Base-by-base conservation (phyloP, 2,329 filamentous ascomycete species). In the Microsporum audouinii region DNA sequence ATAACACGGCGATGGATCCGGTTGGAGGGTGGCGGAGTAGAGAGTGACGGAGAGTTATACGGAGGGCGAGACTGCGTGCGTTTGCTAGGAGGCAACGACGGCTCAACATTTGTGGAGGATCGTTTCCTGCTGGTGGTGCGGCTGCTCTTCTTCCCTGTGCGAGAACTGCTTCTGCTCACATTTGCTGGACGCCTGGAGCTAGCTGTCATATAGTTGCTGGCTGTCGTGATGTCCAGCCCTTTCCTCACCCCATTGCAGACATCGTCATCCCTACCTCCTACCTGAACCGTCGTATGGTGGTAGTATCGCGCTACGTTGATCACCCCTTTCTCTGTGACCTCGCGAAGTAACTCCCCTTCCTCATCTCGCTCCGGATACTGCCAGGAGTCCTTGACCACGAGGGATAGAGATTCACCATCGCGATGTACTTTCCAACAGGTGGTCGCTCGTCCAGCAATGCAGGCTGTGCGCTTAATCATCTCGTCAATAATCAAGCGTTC, bases 381-480 rank as follows among this genome's bases (percentile, higher is more conserved):
- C 68, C 67, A 71, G 23, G 65, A 71, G 58, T 71, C 69, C 60
- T 69, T 63, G 57, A 63, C 23, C 38, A 61, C 56, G 27, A 63
- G 38, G 1, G 47, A 47, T 6, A 41, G 34, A 12, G 36, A 27
- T 57, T 63, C 47, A 31, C 57, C 38, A 57, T 78, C 67, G 43
- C 60, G 69, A 71, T 79, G 67, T 7, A 72, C 77, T 69, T 75
- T 76, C 76, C 71, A 80, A 58, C 71, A 79, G 17, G 71, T 79
- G 23, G 75, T 79, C 38, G 72, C 76, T 61, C 73, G 70, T 63
- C 75, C 71, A 56, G 69, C 68, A 61, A 77, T 69, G 60, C 68
- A 75, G 62, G 58, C 64, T 62, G 69, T 63, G 23, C 68, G 68
- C 59, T 63, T 66, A 47, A 78, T 77, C 8, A 71, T 8, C 62